Evolutionary conservation across 176 grass and related monocot genomes (phyloP).

Genomic region (Oryza australiensis): DNA sequence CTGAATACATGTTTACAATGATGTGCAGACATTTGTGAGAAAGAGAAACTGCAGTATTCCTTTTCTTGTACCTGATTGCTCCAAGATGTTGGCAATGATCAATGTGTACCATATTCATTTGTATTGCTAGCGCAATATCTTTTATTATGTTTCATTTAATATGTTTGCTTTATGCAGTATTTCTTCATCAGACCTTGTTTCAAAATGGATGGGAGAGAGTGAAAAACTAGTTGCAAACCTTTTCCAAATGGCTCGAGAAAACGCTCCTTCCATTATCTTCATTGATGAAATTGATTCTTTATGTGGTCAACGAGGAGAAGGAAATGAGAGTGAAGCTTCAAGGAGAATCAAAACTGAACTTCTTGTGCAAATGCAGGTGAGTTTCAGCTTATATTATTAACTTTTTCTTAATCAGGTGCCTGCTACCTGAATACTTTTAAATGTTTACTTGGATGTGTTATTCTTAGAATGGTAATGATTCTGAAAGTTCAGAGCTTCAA

Average conservation of each 20-base stretch:
- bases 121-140: background rate
- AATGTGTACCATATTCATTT: background rate
- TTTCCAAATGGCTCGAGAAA: slow-evolving; percentile 98
- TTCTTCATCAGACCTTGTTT: slow-evolving; percentile 99
- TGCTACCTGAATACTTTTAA: background rate
- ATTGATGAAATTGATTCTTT: slow-evolving; percentile 99
- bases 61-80: background rate
- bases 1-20: background rate
- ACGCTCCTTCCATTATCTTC: slow-evolving; percentile 94
- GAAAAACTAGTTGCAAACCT: slow-evolving; percentile 95
- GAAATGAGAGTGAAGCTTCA: slow-evolving; percentile 97
- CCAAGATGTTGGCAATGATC: background rate
- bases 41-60: background rate
- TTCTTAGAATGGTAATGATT: slow-evolving; percentile 8
- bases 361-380: slow-evolving; percentile 98
- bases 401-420: slow-evolving; percentile 6
- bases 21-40: background rate
- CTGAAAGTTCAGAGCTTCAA: background rate
- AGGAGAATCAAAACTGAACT: slow-evolving; percentile 98
- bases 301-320: slow-evolving; percentile 91
- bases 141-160: slow-evolving; percentile 30
- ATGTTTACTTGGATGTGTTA: background rate
- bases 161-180: slow-evolving; percentile 60
- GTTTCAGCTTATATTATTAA: slow-evolving; percentile 6
- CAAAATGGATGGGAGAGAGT: slow-evolving; percentile 99